A percentile compares a stretch with the other conserved stretches of the same genome.
Conservation (phyloP, 106 monocot species). For the Platanthera guangdongensis region DNA sequence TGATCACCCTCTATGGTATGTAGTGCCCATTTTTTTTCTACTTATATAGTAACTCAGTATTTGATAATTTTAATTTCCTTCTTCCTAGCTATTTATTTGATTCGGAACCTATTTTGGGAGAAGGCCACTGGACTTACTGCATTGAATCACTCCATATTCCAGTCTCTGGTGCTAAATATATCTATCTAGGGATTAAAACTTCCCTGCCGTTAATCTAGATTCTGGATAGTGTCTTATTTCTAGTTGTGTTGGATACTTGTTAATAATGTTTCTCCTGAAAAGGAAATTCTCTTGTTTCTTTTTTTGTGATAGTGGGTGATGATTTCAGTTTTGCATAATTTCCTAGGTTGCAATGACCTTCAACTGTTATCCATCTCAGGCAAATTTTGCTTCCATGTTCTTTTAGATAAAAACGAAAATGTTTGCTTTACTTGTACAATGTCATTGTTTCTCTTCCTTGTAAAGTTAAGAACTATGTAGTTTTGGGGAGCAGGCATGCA, state of each 20-base stretch:
- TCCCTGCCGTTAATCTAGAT: neutral
- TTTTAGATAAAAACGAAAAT: neutral
- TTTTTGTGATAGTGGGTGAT: neutral
- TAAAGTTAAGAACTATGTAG: too few species aligned
- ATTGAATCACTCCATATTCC: neutral
- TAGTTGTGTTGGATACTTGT: neutral
- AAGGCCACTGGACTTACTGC: neutral
- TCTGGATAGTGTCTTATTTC: neutral
- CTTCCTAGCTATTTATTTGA: neutral
- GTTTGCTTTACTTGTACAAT: neutral
- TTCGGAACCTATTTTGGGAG: neutral
- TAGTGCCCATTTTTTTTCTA: neutral
- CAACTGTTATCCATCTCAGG: neutral
- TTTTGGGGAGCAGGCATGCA: too few species aligned
- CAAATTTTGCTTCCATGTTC: neutral
- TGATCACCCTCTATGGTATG: neutral
- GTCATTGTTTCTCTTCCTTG: too few species aligned
- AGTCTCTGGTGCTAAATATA: neutral
- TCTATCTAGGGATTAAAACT: neutral
- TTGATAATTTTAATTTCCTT: neutral
- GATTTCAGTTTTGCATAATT: neutral
- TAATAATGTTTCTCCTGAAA: neutral
- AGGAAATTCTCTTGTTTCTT: neutral
- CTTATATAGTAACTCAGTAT: neutral
- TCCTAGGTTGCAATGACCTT: neutral